Base-by-base conservation (phyloP, 2,329 filamentous ascomycete species). In the Fusarium sp. region DNA sequence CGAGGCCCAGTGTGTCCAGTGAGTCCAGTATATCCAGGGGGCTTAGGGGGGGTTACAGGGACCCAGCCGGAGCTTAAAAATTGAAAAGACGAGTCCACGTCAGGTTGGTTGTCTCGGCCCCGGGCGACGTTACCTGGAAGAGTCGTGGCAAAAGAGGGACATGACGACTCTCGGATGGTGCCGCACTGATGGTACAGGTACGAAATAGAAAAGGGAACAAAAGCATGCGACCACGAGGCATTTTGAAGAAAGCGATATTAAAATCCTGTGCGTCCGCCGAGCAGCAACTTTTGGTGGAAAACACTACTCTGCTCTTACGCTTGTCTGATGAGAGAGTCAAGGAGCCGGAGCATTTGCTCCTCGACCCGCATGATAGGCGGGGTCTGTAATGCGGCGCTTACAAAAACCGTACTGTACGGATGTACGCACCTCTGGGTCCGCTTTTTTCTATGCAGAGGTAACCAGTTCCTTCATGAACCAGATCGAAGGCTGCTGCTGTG, bases 331-430 rank as follows among this genome's bases (percentile, higher is more conserved):
- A 59, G 59, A 27, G 49, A 65, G 75, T 68, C 62, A 53, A 72
- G 66, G 43, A 66, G 18, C 74, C 77, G 78, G 78, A 80, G 78
- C 78, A 72, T 75, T 75, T 71, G 78, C 78, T 80, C 78, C 78
- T 71, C 71, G 70, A 66, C 66, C 61, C 65, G 74, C 68, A 71
- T 32, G 71, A 74, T 73, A 76, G 77, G 77, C 69, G 69, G 71
- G 73, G 66, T 72, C 65, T 61, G 68, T 64, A 73, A 72, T 71
- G 75, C 73, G 62, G 75, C 76, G 75, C 76, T 76, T 77, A 72
- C 74, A 72, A 74, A 74, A 71, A 69, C 59, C 20, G 49, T 63
- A 47, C 60, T 59, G 51, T 64, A 56, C 46, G 28, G 37, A 56
- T 27, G 73, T 58, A 56, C 27, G 34, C 53, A 55, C 41, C 21